Evolutionary conservation across 2,329 filamentous ascomycete genomes (phyloP).

Genomic region (Plenodomus lindquistii): DNA sequence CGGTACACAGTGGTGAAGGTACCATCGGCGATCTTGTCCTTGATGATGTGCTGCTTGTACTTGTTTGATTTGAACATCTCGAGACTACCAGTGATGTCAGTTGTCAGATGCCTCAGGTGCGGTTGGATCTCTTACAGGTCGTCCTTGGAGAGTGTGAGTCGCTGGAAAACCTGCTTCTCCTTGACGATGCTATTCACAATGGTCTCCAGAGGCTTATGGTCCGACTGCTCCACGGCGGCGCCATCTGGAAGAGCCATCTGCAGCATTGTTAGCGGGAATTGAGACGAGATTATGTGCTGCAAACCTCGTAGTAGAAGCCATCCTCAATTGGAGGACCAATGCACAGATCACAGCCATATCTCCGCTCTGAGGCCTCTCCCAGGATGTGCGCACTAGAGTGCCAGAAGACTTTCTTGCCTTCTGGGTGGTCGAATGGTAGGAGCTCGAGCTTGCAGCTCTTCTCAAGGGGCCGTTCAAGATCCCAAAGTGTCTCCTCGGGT

Average conservation of each 20-base stretch:
- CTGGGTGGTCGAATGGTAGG: slow-evolving; percentile 74
- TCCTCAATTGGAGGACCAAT: slow-evolving; percentile 90
- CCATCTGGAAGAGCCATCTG: slow-evolving; percentile 78
- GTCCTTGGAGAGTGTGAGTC: slow-evolving; percentile 85
- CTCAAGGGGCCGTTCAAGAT: slow-evolving; percentile 88
- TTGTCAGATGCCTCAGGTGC: neutral
- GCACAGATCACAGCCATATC: slow-evolving; percentile 89
- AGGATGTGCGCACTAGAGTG: slow-evolving; percentile 94
- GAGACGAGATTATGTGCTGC: neutral
- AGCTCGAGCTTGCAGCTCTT: slow-evolving; percentile 83
- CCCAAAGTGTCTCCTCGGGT: slow-evolving; percentile 81
- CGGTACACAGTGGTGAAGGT: slow-evolving; percentile 93
- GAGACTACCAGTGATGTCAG: slow-evolving; percentile 47
- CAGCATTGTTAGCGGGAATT: slow-evolving; percentile 6
- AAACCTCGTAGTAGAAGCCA: slow-evolving; percentile 87
- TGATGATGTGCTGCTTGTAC: slow-evolving; percentile 98
- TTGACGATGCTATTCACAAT: slow-evolving; percentile 85
- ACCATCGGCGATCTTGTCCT: slow-evolving; percentile 85
- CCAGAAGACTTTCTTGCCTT: slow-evolving; percentile 96
- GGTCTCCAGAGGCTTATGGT: slow-evolving; percentile 84
- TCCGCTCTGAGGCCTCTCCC: slow-evolving; percentile 89
- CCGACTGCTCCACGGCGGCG: slow-evolving; percentile 69
- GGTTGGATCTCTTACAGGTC: slow-evolving; percentile 58
- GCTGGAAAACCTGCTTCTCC: slow-evolving; percentile 94
- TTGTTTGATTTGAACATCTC: slow-evolving; percentile 99